Evolutionary conservation across 805 yeast genomes (phyloP).

Genomic region (Candida ficus): DNA sequence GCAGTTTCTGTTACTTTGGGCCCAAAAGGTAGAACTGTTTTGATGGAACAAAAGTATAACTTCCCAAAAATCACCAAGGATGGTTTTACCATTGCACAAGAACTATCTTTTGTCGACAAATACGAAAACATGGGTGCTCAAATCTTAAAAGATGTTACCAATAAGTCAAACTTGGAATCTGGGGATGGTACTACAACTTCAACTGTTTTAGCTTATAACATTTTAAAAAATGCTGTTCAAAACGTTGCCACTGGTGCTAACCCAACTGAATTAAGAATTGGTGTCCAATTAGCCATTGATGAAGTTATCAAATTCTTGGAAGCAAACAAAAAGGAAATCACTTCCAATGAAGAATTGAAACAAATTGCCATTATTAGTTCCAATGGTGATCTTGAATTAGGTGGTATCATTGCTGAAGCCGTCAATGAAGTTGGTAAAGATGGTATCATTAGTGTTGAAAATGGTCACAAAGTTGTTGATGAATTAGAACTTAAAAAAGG

Average conservation of each 20-base stretch:
- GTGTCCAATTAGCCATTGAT: conserved; percentile 95
- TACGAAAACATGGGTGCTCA: conserved; percentile 97
- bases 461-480: conserved; percentile 95
- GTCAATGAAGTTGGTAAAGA: conserved; percentile 99
- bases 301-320: conserved; percentile 84
- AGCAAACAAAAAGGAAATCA: conserved; percentile 83
- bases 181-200: conserved; percentile 99
- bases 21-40: conserved; percentile 95
- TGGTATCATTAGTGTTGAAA: conserved; percentile 97
- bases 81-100: conserved; percentile 95
- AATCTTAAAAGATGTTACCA: conserved; percentile 92
- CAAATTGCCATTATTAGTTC: conserved; percentile 98
- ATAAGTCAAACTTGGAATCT: conserved; percentile 94
- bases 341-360: conserved; percentile 91
- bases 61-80: conserved; percentile 98
- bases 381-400: conserved; percentile 92
- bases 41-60: conserved; percentile 94
- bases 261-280: conserved; percentile 97
- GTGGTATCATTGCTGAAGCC: conserved; percentile 85
- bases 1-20: conserved; percentile 97
- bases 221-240: conserved; percentile 91
- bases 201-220: conserved; percentile 92
- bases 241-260: conserved; percentile 98
- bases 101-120: conserved; percentile 77
- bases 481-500: conserved; percentile 97